Evolutionary conservation across 1,284 basidiomycete genomes (phyloP).

Genomic region (Ceratobasidium sp.): DNA sequence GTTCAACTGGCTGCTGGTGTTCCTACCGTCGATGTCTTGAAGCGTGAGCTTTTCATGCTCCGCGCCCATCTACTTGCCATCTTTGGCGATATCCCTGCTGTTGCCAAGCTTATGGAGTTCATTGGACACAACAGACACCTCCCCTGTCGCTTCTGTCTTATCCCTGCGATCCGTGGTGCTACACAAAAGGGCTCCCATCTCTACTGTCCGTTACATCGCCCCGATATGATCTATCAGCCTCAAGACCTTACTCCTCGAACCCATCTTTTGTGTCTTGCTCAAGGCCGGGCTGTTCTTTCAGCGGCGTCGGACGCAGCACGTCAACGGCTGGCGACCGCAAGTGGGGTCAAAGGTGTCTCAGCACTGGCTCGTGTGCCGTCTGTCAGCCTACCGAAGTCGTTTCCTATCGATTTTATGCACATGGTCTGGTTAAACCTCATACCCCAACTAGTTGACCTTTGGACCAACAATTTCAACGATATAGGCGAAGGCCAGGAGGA

Average conservation of each 20-base stretch:
- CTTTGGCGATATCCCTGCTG: slow-evolving; percentile 42
- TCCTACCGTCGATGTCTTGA: slow-evolving; percentile 1
- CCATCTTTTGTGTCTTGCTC: not conserved
- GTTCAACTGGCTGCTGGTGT: slow-evolving; percentile 35
- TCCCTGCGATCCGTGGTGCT: not conserved
- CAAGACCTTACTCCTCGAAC: slow-evolving; percentile 3
- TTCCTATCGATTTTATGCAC: slow-evolving; percentile 9
- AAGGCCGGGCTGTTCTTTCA: too few relatives aligned
- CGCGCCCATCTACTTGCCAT: slow-evolving; percentile 32
- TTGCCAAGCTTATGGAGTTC: slow-evolving; percentile 37
- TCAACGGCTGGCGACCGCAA: not conserved
- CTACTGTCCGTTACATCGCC: slow-evolving; percentile 33
- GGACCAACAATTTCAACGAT: slow-evolving; percentile 9
- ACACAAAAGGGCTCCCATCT: not conserved
- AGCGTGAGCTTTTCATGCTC: slow-evolving; percentile 11
- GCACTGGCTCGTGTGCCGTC: not conserved
- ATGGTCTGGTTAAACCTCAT: not conserved
- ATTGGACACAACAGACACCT: slow-evolving; percentile 40
- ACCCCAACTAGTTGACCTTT: not conserved
- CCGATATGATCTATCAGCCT: not conserved
- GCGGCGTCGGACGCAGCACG: not conserved
- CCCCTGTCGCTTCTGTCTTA: slow-evolving; percentile 42
- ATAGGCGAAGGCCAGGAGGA: not conserved
- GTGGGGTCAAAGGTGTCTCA: slow-evolving; percentile 5
- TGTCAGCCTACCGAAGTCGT: not conserved